Evolutionary conservation across 2,329 filamentous ascomycete species (phyloP).

Genomic region (Fusarium phyllophilum): DNA sequence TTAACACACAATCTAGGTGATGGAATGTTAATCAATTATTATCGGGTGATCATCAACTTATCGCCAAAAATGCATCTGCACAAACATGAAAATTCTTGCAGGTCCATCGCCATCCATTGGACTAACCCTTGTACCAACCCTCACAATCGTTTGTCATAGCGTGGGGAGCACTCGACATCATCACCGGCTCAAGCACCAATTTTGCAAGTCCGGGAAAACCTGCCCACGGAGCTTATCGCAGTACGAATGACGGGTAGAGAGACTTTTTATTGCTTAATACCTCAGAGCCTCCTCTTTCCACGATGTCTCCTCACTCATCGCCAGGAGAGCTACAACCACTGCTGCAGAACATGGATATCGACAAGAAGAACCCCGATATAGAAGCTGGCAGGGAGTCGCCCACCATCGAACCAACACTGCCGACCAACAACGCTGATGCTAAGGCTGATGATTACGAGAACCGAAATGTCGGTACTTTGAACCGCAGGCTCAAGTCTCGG

Average conservation of each 20-base stretch:
- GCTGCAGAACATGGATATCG: slow-evolving; percentile 4
- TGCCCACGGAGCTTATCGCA: not conserved
- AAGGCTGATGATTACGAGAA: slow-evolving; percentile 17
- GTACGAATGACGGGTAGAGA: not conserved
- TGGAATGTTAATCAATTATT: not conserved
- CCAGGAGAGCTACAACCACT: not conserved
- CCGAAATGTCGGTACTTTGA: slow-evolving; percentile 26
- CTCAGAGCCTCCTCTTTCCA: not conserved
- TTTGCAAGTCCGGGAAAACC: not conserved
- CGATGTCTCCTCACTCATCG: not conserved
- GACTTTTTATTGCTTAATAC: not conserved
- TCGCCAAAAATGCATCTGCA: not conserved
- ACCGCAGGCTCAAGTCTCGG: slow-evolving; percentile 57
- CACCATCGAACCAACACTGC: slow-evolving; percentile 19
- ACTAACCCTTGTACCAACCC: not conserved
- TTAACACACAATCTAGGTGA: accelerated
- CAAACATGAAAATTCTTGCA: not conserved
- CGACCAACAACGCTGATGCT: slow-evolving; percentile 10
- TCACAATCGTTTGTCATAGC: not conserved
- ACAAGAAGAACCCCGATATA: slow-evolving; percentile 11
- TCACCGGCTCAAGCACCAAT: not conserved
- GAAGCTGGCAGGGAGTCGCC: slow-evolving; percentile 16
- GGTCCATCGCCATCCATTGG: not conserved
- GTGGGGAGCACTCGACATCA: not conserved
- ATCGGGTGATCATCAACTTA: not conserved